Evolutionary conservation across 225 moss, liverwort and hornwort genomes (phyloP), one percentile per base, ranked within the genome.

Genomic region (Lunularia cruciata): DNA sequence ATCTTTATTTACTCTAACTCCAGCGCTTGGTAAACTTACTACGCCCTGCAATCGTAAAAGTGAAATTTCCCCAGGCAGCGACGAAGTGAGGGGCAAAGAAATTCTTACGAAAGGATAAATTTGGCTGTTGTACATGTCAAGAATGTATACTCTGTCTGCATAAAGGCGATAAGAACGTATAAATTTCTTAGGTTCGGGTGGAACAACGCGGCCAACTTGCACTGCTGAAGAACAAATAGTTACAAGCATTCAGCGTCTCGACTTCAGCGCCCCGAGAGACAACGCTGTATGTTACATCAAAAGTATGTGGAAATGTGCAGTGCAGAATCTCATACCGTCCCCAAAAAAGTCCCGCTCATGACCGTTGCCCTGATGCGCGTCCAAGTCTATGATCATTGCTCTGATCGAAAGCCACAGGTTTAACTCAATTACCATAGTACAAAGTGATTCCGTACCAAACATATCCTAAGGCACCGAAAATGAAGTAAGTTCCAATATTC

Each of bases 311-410:
- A n/a, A n/a, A n/a, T n/a, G n/a, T n/a, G n/a, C n/a, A n/a, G n/a
- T n/a, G n/a, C n/a, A n/a, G 43, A 43, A 6, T 43, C 15, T 38
- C 60, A 37, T 72, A 93, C 98, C 89, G 60, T 98, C 91, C 46
- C 82, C 67, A 75, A 58, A 70, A 69, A 98, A 89, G 63, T 98
- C 98, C 54, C 93, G 83, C 57, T 86, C 93, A 60, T 98, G 98
- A 46, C 98, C 98, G 55, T 98, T 98, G 39, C 98, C 98, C 84
- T 98, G 98, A 74, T 98, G 96, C 34, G 93, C 96, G 78, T 98
- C 96, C 70, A 98, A 81, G 77, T 98, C 96, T 58, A 98, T 85
- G 64, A 98, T 98, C 88, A 98, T 93, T 75, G 89, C 96, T 76
- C 96, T 98, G 85, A 18, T 39, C 33, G 33, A n/a, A n/a, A n/a